A percentile compares a stretch with the other conserved stretches of the same genome.
phyloP scores from a whole-genome alignment of 2,329 filamentous ascomycete genomes.

The Xylaria digitata region DNA sequence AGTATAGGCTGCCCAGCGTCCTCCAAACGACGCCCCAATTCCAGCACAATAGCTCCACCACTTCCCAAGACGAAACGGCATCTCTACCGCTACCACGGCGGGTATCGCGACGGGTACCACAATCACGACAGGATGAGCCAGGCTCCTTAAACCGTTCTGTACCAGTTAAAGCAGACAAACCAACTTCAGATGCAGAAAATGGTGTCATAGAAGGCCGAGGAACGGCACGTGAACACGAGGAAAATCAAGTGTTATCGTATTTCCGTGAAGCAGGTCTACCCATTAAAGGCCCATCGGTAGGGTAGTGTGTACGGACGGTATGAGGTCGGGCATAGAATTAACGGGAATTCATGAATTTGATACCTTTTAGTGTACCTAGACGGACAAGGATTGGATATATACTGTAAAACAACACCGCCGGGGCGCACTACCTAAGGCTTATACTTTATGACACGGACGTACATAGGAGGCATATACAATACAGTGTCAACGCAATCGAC shows the following conservation, averaged over 20 bases:
- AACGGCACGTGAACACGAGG: neutral
- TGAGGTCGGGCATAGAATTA: neutral
- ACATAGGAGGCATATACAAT: conserved; percentile 17
- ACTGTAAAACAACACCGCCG: neutral
- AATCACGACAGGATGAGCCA: too few relatives aligned
- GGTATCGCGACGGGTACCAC: too few relatives aligned
- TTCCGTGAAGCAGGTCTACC: conserved; percentile 4
- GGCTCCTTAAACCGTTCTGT: neutral
- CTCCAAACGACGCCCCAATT: neutral
- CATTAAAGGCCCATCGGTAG: neutral
- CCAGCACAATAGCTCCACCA: neutral
- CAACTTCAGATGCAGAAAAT: neutral
- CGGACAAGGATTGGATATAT: conserved; percentile 9
- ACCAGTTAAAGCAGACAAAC: neutral
- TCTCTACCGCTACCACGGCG: neutral
- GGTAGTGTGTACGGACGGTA: conserved; percentile 14
- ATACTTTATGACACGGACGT: conserved; percentile 1
- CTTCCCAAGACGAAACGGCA: neutral
- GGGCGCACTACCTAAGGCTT: neutral
- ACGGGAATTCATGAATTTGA: neutral
- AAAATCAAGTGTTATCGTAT: neutral
- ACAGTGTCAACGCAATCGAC: conserved; percentile 20
- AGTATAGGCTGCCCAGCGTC: neutral
- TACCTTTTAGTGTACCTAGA: neutral
- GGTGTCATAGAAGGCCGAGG: neutral